Evolutionary conservation across 306 rosid genomes (phyloP).

Genomic region (Lagenaria siceraria): DNA sequence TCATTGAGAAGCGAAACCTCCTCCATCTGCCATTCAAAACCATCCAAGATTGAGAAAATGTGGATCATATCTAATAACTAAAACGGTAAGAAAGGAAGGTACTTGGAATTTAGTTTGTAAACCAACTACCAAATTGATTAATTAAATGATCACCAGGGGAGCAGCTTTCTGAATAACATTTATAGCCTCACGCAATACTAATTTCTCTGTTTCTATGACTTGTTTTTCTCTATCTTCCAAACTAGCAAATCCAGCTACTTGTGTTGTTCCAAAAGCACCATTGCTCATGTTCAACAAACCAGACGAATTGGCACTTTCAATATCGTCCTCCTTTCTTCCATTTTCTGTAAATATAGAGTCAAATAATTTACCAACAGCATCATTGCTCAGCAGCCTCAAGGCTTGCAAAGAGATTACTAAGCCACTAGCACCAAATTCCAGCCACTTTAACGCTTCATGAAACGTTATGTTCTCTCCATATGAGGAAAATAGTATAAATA

Average conservation of each 20-base stretch:
- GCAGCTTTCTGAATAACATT: conserved; percentile 79
- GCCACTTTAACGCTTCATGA: conserved; percentile 34
- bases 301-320: conserved; percentile 8
- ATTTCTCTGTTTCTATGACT: conserved; percentile 56
- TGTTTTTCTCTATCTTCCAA: conserved; percentile 66
- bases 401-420: conserved; percentile 45
- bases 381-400: conserved; percentile 38
- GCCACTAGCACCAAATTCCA: conserved; percentile 76
- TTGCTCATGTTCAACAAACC: conserved; percentile 16
- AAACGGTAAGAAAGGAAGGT: neutral
- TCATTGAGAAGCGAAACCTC: conserved; percentile 87
- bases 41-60: neutral
- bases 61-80: neutral
- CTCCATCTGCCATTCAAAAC: conserved; percentile 78
- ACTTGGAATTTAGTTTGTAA: neutral
- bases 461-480: conserved; percentile 20
- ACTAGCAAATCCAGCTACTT: conserved; percentile 62
- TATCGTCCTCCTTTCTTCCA: conserved; percentile 15
- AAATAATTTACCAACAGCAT: conserved; percentile 29
- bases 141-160: conserved; percentile 98
- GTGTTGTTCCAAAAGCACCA: conserved; percentile 21
- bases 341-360: conserved; percentile 18
- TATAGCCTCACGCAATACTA: conserved; percentile 53
- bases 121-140: conserved; percentile 57
- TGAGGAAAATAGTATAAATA: conserved; percentile 29